Conservation (phyloP, 768 basidiomycete species). For the Amyloporia xantha region DNA sequence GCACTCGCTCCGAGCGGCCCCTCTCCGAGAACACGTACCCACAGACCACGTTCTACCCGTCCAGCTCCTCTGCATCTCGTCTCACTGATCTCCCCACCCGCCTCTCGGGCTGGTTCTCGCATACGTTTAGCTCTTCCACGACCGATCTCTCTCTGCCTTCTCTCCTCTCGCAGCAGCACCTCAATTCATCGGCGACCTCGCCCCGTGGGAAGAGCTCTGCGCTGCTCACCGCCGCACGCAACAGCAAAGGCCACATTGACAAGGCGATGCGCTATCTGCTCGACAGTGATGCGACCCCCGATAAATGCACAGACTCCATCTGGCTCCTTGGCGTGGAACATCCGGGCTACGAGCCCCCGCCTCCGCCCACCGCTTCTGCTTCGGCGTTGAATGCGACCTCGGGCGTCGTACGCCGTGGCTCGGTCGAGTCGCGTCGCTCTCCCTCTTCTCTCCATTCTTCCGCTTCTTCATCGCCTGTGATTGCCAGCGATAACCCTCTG, state of each 20-base stretch:
- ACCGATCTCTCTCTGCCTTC: conserved; percentile 65
- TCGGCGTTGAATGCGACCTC: conserved; percentile 1
- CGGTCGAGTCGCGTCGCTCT: conserved; percentile 35
- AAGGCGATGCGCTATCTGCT: conserved; percentile 86
- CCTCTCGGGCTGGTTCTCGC: conserved; percentile 75
- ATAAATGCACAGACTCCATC: conserved; percentile 75
- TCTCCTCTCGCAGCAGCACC: conserved; percentile 44
- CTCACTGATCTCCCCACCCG: conserved; percentile 69
- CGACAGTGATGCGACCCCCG: conserved; percentile 82
- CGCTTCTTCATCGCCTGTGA: conserved; percentile 31
- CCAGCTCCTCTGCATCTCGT: conserved; percentile 39
- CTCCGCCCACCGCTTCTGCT: conserved; percentile 22
- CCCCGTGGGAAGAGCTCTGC: conserved; percentile 43
- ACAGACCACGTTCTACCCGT: conserved; percentile 39
- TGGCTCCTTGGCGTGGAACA: conserved; percentile 88
- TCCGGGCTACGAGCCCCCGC: conserved; percentile 55
- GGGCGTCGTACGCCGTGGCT: conserved; percentile 26
- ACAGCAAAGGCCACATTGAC: conserved; percentile 71
- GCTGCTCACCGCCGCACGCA: conserved; percentile 62
- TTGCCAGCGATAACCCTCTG: conserved; percentile 22
- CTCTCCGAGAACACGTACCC: conserved; percentile 39
- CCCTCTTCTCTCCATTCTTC: conserved; percentile 41
- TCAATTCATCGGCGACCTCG: conserved; percentile 24
- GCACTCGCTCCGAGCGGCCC: conserved; percentile 53
- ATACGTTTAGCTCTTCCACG: conserved; percentile 66